Evolutionary conservation across 495 filamentous ascomycete species (phyloP).

Genomic region (Penicillium roqueforti): DNA sequence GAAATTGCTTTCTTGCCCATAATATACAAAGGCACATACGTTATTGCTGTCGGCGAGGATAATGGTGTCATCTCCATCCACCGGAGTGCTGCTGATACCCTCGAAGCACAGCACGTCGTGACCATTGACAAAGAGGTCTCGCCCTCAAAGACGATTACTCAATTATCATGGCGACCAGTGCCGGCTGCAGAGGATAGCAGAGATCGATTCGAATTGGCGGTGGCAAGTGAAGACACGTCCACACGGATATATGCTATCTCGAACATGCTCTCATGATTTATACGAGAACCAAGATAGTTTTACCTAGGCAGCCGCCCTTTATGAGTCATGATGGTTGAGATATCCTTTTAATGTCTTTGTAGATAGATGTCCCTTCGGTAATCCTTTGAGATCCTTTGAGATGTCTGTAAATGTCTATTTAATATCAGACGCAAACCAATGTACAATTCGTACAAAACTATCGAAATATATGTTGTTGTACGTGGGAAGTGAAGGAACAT

Average conservation of each 20-base stretch:
- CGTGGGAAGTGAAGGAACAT: not conserved
- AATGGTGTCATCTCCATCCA: constrained; percentile 43
- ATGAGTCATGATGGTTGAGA: constrained; percentile 30
- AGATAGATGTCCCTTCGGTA: too few species aligned
- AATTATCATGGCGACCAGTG: constrained; percentile 72
- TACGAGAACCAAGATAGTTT: constrained; percentile 13
- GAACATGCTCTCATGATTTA: constrained; percentile 26
- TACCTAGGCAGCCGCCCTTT: constrained; percentile 5
- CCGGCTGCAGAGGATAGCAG: constrained; percentile 8
- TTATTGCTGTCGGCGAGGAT: constrained; percentile 64
- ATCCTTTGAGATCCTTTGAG: too few species aligned
- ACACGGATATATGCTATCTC: constrained; percentile 65
- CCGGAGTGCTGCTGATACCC: constrained; percentile 34
- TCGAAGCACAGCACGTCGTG: constrained; percentile 42
- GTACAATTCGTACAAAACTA: too few species aligned
- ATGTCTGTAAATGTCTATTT: too few species aligned
- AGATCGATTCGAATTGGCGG: constrained; percentile 56
- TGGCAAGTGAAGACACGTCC: constrained; percentile 81
- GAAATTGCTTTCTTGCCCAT: constrained; percentile 64
- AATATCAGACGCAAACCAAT: too few species aligned
- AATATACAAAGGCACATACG: constrained; percentile 35
- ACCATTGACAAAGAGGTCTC: constrained; percentile 42
- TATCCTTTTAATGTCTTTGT: not conserved
- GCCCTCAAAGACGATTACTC: constrained; percentile 70
- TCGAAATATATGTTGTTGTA: not conserved